A percentile compares a stretch with the other conserved stretches of the same genome.
Evolutionary conservation across 352 stramenopile genomes (phyloP).

Genomic region (Globisporangium uncinulatum): DNA sequence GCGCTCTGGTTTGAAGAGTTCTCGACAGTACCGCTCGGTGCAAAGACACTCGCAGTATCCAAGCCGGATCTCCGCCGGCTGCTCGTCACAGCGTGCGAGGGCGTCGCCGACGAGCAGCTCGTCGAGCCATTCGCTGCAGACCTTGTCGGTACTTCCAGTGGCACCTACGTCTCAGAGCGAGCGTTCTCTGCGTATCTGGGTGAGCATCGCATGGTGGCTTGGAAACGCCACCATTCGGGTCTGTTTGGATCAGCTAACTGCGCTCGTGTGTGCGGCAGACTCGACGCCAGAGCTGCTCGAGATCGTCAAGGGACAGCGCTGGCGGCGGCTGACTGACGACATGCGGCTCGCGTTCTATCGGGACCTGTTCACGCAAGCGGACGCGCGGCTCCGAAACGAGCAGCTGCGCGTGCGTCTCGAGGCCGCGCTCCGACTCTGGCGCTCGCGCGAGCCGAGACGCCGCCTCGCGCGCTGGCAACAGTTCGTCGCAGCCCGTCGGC

Average conservation of each 20-base stretch:
- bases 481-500: slow-evolving; percentile 30
- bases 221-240: background rate
- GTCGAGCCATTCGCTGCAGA: slow-evolving; percentile 28
- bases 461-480: slow-evolving; percentile 39
- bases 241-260: background rate
- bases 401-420: slow-evolving; percentile 23
- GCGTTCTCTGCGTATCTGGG: slow-evolving; percentile 17
- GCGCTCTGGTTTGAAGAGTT: slow-evolving; percentile 56
- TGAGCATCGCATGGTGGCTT: slow-evolving; percentile 5
- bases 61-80: slow-evolving; percentile 24
- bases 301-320: slow-evolving; percentile 33
- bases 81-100: slow-evolving; percentile 32
- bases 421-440: slow-evolving; percentile 37
- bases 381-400: slow-evolving; percentile 30
- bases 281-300: slow-evolving; percentile 17
- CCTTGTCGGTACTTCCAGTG: slow-evolving; percentile 4
- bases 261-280: background rate
- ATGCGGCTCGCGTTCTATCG: slow-evolving; percentile 47
- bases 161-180: slow-evolving; percentile 9
- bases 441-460: slow-evolving; percentile 33
- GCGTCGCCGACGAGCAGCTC: slow-evolving; percentile 28
- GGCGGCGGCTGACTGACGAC: slow-evolving; percentile 52
- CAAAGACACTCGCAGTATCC: slow-evolving; percentile 8
- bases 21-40: slow-evolving; percentile 8
- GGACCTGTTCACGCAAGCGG: slow-evolving; percentile 37